A percentile compares a stretch with the other conserved stretches of the same genome.
These are phyloP conservation scores for Zopfia rhizophila DNA, from an alignment of 2,329 filamentous ascomycete genomes.

Conservation along the genomic window DNA sequence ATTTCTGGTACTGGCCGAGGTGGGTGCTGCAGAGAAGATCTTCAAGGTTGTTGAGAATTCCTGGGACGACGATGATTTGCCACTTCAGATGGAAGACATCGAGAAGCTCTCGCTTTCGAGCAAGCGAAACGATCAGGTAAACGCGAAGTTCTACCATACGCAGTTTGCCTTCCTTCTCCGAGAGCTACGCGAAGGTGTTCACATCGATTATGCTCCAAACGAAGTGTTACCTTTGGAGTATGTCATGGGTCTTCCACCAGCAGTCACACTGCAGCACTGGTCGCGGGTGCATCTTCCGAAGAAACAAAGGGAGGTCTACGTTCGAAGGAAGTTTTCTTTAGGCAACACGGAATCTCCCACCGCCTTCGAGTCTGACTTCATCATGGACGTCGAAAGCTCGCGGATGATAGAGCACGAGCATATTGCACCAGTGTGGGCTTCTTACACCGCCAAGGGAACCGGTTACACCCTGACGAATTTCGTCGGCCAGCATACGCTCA, in stretches of 20 bases:
- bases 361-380: conserved; percentile 61
- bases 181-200: conserved; percentile 68
- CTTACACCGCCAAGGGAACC: conserved; percentile 71
- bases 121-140: conserved; percentile 69
- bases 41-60: conserved; percentile 79
- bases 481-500: conserved; percentile 72
- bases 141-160: conserved; percentile 74
- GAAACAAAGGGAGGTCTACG: conserved; percentile 66
- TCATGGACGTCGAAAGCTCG: conserved; percentile 69
- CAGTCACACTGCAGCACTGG: conserved; percentile 59
- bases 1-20: conserved; percentile 76
- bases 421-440: conserved; percentile 75
- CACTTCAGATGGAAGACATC: conserved; percentile 73
- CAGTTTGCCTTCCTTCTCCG: conserved; percentile 78
- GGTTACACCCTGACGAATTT: conserved; percentile 76
- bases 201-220: conserved; percentile 71
- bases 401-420: conserved; percentile 72
- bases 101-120: conserved; percentile 70
- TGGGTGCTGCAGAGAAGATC: conserved; percentile 77
- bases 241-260: conserved; percentile 67
- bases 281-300: conserved; percentile 74
- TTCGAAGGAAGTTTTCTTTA: conserved; percentile 68
- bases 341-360: conserved; percentile 46
- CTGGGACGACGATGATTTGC: conserved; percentile 81
- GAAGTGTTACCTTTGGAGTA: conserved; percentile 77